Base-by-base conservation (phyloP, 805 yeast species). In the Kazachstania viticola region DNA sequence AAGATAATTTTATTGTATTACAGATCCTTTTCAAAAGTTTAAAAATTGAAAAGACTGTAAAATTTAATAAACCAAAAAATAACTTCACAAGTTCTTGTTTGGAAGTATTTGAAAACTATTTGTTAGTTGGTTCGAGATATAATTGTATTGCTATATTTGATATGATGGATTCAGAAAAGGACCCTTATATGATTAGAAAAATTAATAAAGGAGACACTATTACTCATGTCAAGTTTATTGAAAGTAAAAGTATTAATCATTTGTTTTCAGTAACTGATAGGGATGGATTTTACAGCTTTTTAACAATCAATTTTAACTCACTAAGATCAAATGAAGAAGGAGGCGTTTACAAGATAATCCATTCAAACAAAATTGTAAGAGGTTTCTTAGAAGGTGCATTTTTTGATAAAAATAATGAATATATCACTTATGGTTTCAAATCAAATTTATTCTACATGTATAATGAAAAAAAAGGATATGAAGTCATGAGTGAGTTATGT, bases 311-410 rank as follows among this genome's bases (percentile, higher is more conserved):
- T 30, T 42, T 63, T 8, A 4, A 19, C 7, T n/a, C 7, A 9
- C 2, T 34, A 33, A 15, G 16, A 9, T 14, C 27, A 2, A 40
- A 42, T 11, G 19, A 18, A 9, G 8, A 14, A 7, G n/a, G n/a
- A n/a, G n/a, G n/a, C n/a, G 7, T 17, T 3, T 23, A 31, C 29
- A 25, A 27, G 9, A 51, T 67, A 3, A 43, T 67, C 9, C 78
- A 70, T 31, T 64, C 72, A 14, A 83, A 81, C 51, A 73, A 73
- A 42, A 55, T 80, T 6, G 68, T 81, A 23, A 71, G 73, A 39
- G 95, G 95, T 0, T 79, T 79, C 38, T 56, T 88, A 9, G 96
- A 88, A 54, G 94, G 95, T 0, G 72, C 78, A 0, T 64, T 61
- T 35, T 49, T 66, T 17, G 52, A 58, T 17, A 43, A 57, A 3